Evolutionary conservation across 2,329 filamentous ascomycete genomes (phyloP), one percentile per base, ranked within the genome.

Genomic region (Arthrobotrys megalospora): DNA sequence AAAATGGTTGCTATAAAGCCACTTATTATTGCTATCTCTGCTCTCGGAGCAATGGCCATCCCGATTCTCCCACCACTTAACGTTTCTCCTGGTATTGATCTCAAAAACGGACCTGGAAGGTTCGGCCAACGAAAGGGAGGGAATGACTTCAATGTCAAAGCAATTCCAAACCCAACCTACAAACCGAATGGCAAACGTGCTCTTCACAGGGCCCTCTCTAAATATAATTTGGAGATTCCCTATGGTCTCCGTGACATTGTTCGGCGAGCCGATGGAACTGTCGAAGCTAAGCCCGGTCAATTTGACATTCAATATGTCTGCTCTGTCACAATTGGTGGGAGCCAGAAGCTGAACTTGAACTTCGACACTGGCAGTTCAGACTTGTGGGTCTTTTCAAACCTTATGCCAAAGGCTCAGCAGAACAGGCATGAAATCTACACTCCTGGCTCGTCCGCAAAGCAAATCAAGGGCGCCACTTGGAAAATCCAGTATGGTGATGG

Each of bases 301-400:
- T 83, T 86, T 58, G 90, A 91, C 80, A 84, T 85, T 2, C 87
- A 90, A 82, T 91, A 90, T 72, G 84, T 90, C 34, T 87, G 88
- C 70, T 89, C 90, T 0, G 88, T 93, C 55, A 86, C 85, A 1
- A 85, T 93, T 79, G 92, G 91, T 52, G 85, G 86, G 5, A 80
- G 83, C 5, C 89, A 91, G 81, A 88, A 85, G 2, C 83, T 93
- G 79, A 87, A 89, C 76, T 83, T 94, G 77, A 91, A 93, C 82
- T 88, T 94, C 77, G 92, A 94, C 80, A 94, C 92, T 12, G 91
- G 87, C 79, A 91, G 86, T 80, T 87, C 90, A 48, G 90, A 92
- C 84, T 88, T 92, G 91, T 96, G 88, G 88, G 91, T 89, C 47
- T 92, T 91, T 84, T 91, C 90, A 0, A 86, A 86, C 16, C 86